Conservation (phyloP, 2,329 filamentous ascomycete genomes). For the Arthrinium phaeospermum region DNA sequence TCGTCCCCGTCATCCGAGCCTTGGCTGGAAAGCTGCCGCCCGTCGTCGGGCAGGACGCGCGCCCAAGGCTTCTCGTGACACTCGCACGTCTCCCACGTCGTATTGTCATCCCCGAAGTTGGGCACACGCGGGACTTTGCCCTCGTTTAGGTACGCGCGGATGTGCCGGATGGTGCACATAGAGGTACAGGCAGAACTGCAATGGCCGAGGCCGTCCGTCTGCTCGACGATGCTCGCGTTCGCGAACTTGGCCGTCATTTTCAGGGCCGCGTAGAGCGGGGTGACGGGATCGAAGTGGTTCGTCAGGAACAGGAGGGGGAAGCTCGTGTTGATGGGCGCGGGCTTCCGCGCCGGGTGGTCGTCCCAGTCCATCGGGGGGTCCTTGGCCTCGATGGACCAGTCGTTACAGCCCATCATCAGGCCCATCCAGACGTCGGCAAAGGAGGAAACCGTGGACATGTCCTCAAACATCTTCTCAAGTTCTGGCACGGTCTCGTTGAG, state of each 20-base stretch:
- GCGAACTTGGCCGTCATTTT: conserved; percentile 45
- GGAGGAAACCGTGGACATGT: conserved; percentile 38
- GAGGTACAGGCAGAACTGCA: conserved; percentile 43
- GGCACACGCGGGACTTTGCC: conserved; percentile 42
- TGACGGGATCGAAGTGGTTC: conserved; percentile 65
- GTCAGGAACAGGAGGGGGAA: conserved; percentile 63
- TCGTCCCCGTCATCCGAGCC: neutral
- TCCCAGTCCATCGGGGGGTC: conserved; percentile 41
- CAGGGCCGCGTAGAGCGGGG: conserved; percentile 55
- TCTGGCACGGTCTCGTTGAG: conserved; percentile 38
- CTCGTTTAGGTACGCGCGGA: conserved; percentile 43
- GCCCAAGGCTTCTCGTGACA: conserved; percentile 38
- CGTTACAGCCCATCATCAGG: conserved; percentile 41
- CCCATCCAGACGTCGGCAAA: conserved; percentile 46
- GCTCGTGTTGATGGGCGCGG: conserved; percentile 46
- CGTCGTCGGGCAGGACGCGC: neutral
- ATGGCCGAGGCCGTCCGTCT: conserved; percentile 41
- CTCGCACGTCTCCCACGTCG: conserved; percentile 34
- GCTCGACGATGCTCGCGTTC: conserved; percentile 45
- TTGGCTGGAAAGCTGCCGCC: neutral
- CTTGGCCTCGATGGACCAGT: conserved; percentile 41
- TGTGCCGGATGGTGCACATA: conserved; percentile 41
- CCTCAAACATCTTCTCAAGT: conserved; percentile 36
- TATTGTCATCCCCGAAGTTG: conserved; percentile 25
- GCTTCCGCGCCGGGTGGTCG: conserved; percentile 37